Conservation (phyloP, 768 basidiomycete genomes). For the Leccinum broughii region DNA sequence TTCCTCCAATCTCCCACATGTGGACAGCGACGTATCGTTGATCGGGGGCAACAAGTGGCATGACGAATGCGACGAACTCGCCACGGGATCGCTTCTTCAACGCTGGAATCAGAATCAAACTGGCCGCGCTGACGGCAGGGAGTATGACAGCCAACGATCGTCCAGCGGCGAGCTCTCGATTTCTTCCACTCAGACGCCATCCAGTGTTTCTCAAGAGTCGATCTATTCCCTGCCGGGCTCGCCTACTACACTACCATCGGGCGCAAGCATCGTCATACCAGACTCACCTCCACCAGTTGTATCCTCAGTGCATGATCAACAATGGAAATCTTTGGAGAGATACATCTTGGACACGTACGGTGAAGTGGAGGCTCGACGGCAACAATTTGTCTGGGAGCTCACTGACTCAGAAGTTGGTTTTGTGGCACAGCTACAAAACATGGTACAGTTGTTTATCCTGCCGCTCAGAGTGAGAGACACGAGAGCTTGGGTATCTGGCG, state of each 20-base stretch:
- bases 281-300: conserved; percentile 12
- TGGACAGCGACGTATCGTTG: conserved; percentile 51
- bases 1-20: conserved; percentile 29
- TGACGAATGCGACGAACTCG: conserved; percentile 34
- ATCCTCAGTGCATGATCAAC: conserved; percentile 16
- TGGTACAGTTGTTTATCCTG: conserved; percentile 70
- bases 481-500: conserved; percentile 76
- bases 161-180: conserved; percentile 14
- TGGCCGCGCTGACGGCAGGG: background rate
- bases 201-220: conserved; percentile 27
- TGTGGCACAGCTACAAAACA: conserved; percentile 61
- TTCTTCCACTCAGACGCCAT: conserved; percentile 13
- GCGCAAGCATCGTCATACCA: conserved; percentile 5
- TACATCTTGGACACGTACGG: conserved; percentile 38
- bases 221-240: conserved; percentile 25
- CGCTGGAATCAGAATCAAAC: conserved; percentile 12
- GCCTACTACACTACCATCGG: conserved; percentile 12
- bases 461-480: conserved; percentile 75
- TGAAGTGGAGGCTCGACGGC: conserved; percentile 55
- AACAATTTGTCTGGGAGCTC: conserved; percentile 69
- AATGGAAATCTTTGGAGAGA: conserved; percentile 26
- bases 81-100: conserved; percentile 33
- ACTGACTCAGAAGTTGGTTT: conserved; percentile 68
- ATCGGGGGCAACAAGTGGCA: conserved; percentile 42
- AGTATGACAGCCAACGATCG: conserved; percentile 1